Conservation (phyloP, 257 asterid species). For the Solanum chilense region DNA sequence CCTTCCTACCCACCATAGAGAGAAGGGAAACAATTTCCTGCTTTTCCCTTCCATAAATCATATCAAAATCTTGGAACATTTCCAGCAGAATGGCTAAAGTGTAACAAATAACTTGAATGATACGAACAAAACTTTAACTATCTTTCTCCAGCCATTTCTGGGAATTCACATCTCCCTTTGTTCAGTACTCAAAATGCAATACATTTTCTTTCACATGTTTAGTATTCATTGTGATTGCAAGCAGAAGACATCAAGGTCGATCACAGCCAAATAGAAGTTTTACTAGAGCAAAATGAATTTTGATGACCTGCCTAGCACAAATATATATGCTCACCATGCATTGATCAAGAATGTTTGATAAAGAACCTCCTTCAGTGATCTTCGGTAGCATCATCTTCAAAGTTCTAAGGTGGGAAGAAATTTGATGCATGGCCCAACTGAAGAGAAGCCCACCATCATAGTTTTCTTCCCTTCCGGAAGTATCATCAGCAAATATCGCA, state of each 20-base stretch:
- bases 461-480: constrained; percentile 92
- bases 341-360: constrained; percentile 88
- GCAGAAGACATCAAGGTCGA: neutral
- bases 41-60: neutral
- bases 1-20: neutral
- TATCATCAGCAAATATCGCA: constrained; percentile 90
- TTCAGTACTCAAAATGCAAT: neutral
- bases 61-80: neutral
- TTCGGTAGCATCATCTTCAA: constrained; percentile 90
- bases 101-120: neutral
- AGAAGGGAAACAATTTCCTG: neutral
- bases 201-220: neutral
- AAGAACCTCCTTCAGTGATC: constrained; percentile 90
- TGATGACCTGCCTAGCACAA: neutral
- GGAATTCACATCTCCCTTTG: neutral
- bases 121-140: neutral
- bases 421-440: constrained; percentile 99
- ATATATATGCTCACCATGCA: constrained; percentile 76
- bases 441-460: constrained; percentile 96
- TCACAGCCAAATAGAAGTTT: neutral
- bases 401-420: constrained; percentile 70
- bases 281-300: neutral
- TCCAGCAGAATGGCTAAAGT: neutral
- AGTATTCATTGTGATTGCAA: neutral
- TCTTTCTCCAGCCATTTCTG: neutral